A percentile compares a stretch with the other conserved stretches of the same genome.
These are phyloP conservation scores for Platanthera zijinensis DNA, from an alignment of 106 monocot species.

Conservation along the genomic window DNA sequence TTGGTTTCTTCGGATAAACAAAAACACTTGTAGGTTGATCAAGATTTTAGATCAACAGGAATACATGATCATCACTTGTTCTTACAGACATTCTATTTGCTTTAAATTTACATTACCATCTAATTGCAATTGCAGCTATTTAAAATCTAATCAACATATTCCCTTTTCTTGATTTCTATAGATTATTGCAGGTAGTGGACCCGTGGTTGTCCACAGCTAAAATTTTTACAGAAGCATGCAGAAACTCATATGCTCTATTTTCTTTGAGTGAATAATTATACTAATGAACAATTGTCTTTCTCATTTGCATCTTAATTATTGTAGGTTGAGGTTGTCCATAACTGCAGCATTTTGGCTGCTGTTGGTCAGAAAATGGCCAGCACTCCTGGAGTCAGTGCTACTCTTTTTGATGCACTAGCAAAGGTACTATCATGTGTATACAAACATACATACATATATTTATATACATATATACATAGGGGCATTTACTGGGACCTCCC, in stretches of 20 bases:
- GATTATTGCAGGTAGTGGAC: not conserved
- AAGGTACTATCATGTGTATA: conserved; percentile 41
- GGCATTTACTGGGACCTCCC: too few species aligned
- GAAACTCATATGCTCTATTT: not conserved
- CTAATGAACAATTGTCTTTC: not conserved
- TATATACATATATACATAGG: too few species aligned
- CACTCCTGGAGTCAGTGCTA: conserved; percentile 97
- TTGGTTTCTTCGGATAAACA: not conserved
- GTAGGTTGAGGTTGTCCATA: conserved; percentile 80
- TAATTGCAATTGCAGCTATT: not conserved
- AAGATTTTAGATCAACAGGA: not conserved
- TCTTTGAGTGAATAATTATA: not conserved
- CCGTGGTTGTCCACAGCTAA: not conserved
- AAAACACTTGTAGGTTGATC: not conserved
- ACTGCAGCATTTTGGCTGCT: conserved; percentile 92
- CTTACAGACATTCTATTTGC: not conserved
- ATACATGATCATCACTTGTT: not conserved
- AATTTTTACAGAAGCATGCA: not conserved
- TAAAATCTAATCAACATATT: not conserved
- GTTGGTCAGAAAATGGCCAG: conserved; percentile 99
- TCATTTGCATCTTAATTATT: conserved; percentile 7
- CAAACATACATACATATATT: too few species aligned
- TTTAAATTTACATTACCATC: not conserved
- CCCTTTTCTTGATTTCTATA: not conserved
- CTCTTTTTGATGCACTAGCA: conserved; percentile 96